Evolutionary conservation across 2,329 filamentous ascomycete species (phyloP), one percentile per base, ranked within the genome.

Genomic region (Rhytidhysteron rufulum): DNA sequence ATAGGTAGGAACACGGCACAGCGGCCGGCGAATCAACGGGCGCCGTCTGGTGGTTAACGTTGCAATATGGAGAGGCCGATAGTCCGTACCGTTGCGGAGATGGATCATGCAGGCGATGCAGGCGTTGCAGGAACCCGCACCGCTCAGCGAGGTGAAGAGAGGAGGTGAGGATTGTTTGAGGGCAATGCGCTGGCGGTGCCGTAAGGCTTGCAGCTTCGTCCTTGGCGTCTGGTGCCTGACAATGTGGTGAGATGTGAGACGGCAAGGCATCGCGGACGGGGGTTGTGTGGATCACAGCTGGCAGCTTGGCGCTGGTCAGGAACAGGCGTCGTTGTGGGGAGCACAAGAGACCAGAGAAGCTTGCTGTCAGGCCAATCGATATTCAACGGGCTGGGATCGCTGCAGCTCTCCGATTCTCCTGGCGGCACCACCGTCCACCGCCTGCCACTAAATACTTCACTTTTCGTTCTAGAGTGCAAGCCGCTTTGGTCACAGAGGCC

Each of bases 161-260:
- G 32, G 21, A 19, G 19, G 11, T 10, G 13, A 30, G n/a, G 46
- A 45, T 41, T 41, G 40, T 48, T 45, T 32, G 37, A 34, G 39
- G 44, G 44, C 31, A 41, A 39, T 57, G 54, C 48, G 57, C 49
- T 59, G 60, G 57, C 56, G 42, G 47, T n/a, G n/a, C n/a, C 40
- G 38, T 45, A 47, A 55, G 47, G 49, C 53, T 53, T 55, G 49
- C 53, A 42, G 41, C 21, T 19, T 17, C 13, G 8, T 27, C n/a
- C 16, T 13, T 39, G 44, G 18, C 24, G n/a, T 35, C 20, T 17
- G 42, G 42, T 47, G 43, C 43, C 45, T 49, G 48, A 42, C 45
- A 42, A 41, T n/a, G 43, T 43, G 34, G 40, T 49, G 43, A 47
- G 44, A 48, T 36, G 40, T 24, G 41, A 37, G 34, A 37, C 46